Conservation (phyloP, 1,284 basidiomycete species). For the Golubevia sp. region DNA sequence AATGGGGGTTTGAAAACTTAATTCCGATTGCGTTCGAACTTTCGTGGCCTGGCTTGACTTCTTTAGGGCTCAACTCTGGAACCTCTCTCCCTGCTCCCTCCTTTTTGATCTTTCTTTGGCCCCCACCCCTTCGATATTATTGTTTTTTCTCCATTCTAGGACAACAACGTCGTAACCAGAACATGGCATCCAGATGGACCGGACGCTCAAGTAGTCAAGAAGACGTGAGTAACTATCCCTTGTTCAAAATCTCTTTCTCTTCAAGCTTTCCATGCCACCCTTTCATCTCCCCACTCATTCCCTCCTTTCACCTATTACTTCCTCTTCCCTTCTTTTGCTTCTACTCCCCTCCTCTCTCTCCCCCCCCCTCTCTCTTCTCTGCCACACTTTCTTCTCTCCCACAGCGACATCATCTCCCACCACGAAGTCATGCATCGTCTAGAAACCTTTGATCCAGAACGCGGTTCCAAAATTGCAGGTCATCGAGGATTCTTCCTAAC, state of each 20-base stretch:
- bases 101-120: too few species aligned
- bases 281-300: too few species aligned
- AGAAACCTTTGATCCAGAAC: slow-evolving; percentile 93
- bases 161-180: slow-evolving; percentile 81
- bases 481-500: slow-evolving; percentile 96
- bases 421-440: slow-evolving; percentile 93
- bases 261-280: not conserved
- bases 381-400: slow-evolving; percentile 59
- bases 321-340: too few species aligned
- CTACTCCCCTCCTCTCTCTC: too few species aligned
- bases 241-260: not conserved
- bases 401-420: slow-evolving; percentile 81
- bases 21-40: too few species aligned
- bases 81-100: too few species aligned
- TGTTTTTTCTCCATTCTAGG: slow-evolving; percentile 64
- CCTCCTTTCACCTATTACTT: too few species aligned
- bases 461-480: slow-evolving; percentile 84
- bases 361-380: too few species aligned
- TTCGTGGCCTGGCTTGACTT: too few species aligned
- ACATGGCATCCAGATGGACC: slow-evolving; percentile 87
- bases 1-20: too few species aligned
- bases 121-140: too few species aligned
- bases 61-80: too few species aligned
- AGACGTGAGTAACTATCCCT: slow-evolving; percentile 66
- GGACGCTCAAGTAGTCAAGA: slow-evolving; percentile 66